Conservation (phyloP, 805 yeast genomes). For the Osmozyma mogii region DNA sequence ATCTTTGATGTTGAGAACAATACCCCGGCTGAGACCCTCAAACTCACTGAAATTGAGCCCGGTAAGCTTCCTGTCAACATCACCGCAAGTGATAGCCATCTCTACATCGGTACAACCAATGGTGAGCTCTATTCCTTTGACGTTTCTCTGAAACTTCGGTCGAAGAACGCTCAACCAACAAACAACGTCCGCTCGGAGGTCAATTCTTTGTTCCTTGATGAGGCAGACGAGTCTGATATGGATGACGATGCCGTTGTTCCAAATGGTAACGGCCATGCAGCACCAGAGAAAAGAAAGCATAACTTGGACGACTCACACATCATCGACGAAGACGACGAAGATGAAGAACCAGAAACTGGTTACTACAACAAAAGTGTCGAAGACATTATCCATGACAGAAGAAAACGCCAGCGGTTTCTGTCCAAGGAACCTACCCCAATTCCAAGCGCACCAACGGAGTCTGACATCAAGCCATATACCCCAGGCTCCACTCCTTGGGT, state of each 20-base stretch:
- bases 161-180: slow-evolving; percentile 2
- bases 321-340: slow-evolving; percentile 24
- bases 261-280: background rate
- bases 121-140: slow-evolving; percentile 30
- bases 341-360: slow-evolving; percentile 18
- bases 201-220: slow-evolving; percentile 11
- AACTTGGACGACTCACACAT: no score
- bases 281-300: no score
- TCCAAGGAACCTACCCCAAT: slow-evolving; percentile 1
- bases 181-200: slow-evolving; percentile 5
- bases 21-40: slow-evolving; percentile 19
- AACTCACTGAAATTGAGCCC: slow-evolving; percentile 18
- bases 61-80: slow-evolving; percentile 18
- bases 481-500: slow-evolving; percentile 86
- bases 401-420: slow-evolving; percentile 3
- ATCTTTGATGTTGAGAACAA: slow-evolving; percentile 45
- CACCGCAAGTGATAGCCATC: slow-evolving; percentile 18
- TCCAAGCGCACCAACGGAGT: background rate
- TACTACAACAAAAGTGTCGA: slow-evolving; percentile 9
- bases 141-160: slow-evolving; percentile 5
- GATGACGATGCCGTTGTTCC: slow-evolving; percentile 7
- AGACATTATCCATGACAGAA: slow-evolving; percentile 6
- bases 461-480: slow-evolving; percentile 55
- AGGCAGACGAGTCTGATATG: slow-evolving; percentile 10
- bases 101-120: slow-evolving; percentile 36